phyloP scores from a whole-genome alignment of 2,329 filamentous ascomycete species.

The Trichoderma koningiopsis region DNA sequence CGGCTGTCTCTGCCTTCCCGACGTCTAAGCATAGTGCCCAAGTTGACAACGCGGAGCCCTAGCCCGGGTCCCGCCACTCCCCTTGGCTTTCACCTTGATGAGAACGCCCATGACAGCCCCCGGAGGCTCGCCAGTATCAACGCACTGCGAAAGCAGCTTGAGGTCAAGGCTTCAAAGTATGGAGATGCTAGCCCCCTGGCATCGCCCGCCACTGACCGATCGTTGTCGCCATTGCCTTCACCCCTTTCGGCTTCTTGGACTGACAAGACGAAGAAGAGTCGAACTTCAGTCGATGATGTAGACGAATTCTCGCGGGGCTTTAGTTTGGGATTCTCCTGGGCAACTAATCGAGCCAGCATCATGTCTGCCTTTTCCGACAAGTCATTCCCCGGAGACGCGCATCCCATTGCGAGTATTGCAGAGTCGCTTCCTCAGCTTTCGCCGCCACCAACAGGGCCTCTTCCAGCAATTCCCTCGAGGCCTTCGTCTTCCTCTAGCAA shows the following conservation, averaged over 20 bases:
- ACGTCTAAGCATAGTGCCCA: conserved; percentile 32
- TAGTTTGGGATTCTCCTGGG: conserved; percentile 27
- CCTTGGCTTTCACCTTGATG: neutral
- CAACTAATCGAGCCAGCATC: conserved; percentile 36
- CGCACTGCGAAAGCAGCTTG: conserved; percentile 34
- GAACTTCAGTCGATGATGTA: conserved; percentile 8
- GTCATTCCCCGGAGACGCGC: conserved; percentile 31
- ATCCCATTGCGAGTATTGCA: neutral
- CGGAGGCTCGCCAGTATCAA: conserved; percentile 39
- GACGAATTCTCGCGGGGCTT: conserved; percentile 11
- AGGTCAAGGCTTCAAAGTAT: neutral
- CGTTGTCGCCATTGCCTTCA: neutral
- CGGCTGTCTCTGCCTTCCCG: conserved; percentile 26
- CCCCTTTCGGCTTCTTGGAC: neutral
- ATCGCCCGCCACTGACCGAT: neutral
- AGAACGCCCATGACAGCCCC: conserved; percentile 27
- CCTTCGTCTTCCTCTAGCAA: conserved; percentile 27
- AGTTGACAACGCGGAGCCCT: conserved; percentile 13
- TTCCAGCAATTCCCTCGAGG: conserved; percentile 38
- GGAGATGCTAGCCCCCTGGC: conserved; percentile 3
- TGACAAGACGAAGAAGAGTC: conserved; percentile 5
- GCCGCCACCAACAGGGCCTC: conserved; percentile 37
- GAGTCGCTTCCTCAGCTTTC: conserved; percentile 33
- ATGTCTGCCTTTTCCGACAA: conserved; percentile 35
- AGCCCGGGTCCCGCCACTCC: neutral